Base-by-base conservation (phyloP, 2,329 filamentous ascomycete species). In the Magnaporthiopsis incrustans region DNA sequence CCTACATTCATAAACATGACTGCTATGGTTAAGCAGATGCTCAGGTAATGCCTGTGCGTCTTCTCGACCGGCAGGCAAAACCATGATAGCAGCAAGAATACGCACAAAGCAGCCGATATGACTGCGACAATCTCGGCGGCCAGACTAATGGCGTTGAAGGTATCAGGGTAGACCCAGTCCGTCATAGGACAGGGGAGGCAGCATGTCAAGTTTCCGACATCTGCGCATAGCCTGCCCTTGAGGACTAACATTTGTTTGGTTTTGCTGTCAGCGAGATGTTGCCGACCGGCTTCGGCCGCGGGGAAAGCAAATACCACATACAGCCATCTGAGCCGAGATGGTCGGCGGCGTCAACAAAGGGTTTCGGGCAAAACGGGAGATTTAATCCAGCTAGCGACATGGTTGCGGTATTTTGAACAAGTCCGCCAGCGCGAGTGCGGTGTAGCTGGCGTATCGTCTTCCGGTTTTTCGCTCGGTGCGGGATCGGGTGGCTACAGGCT, bases 41-140 rank as follows among this genome's bases (percentile, higher is more conserved):
- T 97, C 53, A 99, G 81, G 72, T 98, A 98, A 75, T 99, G 95
- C 63, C 93, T 87, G 72, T 92, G 87, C 8, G 95, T 97, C 79
- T 91, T 94, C 70, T 96, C 92, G 30, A 91, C 86, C 0, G 95
- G 93, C 27, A 99, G 80, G 18, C 89, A 81, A 4, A 86, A 78
- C 82, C 92, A 98, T 7, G 92, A 96, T 7, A 91, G 62, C 22
- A 98, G 78, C 64, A 98, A 79, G 71, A 95, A 94, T 22, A 87
- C 71, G 66, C 90, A 89, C 69, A 89, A 86, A 60, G 89, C 77
- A 57, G 92, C 82, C 64, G 91, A 87, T 12, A 82, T 85, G 22
- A 96, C 86, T 67, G 91, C 92, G 64, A 97, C 80, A 87, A 91
- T 96, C 75, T 92, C 90, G n/a, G 91, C 87, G 18, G 85, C 84